phyloP scores from a whole-genome alignment of 2,329 filamentous ascomycete species.

The Ophiostoma quercus region DNA sequence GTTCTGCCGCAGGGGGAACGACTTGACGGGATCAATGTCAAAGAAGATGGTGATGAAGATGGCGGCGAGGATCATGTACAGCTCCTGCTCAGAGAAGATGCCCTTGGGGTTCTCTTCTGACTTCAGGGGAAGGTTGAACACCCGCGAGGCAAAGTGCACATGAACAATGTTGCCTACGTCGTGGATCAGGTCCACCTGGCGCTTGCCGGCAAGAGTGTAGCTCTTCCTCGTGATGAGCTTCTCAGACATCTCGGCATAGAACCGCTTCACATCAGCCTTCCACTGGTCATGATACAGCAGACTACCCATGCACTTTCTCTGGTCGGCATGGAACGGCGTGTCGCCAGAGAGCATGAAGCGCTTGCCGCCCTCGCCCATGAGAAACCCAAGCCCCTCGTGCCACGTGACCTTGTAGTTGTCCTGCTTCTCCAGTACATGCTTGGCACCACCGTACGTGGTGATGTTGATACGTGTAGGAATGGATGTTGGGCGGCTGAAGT shows the following conservation, averaged over 20 bases:
- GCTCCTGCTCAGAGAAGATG: conserved; percentile 49
- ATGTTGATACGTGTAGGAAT: conserved; percentile 51
- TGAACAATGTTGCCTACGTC: conserved; percentile 65
- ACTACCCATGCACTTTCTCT: conserved; percentile 50
- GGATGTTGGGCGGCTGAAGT: conserved; percentile 57
- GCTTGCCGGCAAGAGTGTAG: conserved; percentile 54
- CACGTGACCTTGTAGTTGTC: conserved; percentile 60
- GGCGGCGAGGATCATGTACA: conserved; percentile 58
- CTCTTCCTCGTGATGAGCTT: conserved; percentile 60
- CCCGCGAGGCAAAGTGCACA: conserved; percentile 57
- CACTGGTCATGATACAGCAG: conserved; percentile 59
- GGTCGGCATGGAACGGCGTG: conserved; percentile 43
- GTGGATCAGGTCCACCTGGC: conserved; percentile 65
- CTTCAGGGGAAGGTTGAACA: conserved; percentile 64
- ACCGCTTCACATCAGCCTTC: conserved; percentile 57
- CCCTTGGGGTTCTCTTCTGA: conserved; percentile 56
- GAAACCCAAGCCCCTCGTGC: conserved; percentile 56
- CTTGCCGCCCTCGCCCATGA: conserved; percentile 52
- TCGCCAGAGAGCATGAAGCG: conserved; percentile 55
- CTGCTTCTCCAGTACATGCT: conserved; percentile 56
- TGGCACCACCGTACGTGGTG: conserved; percentile 56
- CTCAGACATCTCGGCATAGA: conserved; percentile 59
- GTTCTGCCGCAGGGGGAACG: conserved; percentile 57
- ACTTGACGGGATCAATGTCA: conserved; percentile 61
- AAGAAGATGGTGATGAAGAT: conserved; percentile 63